Base-by-base conservation (phyloP, 73 alveolate genomes). In the Tetrahymena thermophila region DNA sequence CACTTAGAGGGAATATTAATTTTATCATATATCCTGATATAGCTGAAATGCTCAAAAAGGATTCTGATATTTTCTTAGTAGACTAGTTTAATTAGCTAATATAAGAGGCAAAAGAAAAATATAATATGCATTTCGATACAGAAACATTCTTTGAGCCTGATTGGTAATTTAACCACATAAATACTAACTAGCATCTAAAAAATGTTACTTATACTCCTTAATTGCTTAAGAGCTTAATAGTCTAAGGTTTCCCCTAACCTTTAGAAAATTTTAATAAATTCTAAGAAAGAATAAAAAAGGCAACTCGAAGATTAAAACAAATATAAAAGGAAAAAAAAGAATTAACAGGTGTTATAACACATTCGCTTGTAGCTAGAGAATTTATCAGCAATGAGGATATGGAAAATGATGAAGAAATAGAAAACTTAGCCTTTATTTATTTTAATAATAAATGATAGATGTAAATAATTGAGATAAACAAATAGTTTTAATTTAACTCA, bases 21-120 rank as follows among this genome's bases (percentile, higher is more conserved):
- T 96, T 97, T 85, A 85, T 95, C 4, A 94, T 97, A 10, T 96
- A 85, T 34, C 99, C 99, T 56, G 89, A 71, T 25, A 71, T 71
- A 71, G 89, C 89, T 71, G 89, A 71, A 31, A 71, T 71, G 89
- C 89, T 71, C 89, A 71, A 71, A 71, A 71, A 71, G 37, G 89
- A 71, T 71, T 71, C 89, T 28, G 89, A 71, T 71, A 71, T 71
- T 31, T 71, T 71, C 37, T 31, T 71, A 28, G 23, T 11, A 28
- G 89, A 31, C 37, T n/a, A 71, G 37, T 71, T 71, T 31, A 10
- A n/a, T 28, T 4, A 7, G 23, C n/a, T 25, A 71, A 31, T 71
- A 2, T 19, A n/a, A 71, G 37, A 71, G 4, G 89, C 89, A 71
- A 23, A 71, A 31, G 21, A 7, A 7, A 31, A 71, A 28, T 71